These are phyloP conservation scores for Solanum raphanifolium DNA, from an alignment of 257 asterid genomes.

Conservation along the genomic window DNA sequence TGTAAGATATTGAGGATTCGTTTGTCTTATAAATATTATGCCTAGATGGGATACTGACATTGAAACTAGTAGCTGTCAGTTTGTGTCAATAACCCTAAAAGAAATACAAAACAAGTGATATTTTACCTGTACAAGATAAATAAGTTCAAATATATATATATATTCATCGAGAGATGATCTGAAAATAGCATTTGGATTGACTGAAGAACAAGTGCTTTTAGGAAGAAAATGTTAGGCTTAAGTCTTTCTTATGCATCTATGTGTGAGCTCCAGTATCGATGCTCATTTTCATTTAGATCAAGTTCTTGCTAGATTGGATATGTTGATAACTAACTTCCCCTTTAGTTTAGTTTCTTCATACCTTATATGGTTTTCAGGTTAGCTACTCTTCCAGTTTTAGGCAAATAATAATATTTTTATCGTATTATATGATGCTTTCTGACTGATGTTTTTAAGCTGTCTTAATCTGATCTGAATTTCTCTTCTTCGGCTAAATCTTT, in stretches of 20 bases:
- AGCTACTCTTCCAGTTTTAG: background rate
- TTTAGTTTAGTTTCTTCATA: background rate
- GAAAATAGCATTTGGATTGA: too few relatives aligned
- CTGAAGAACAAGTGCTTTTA: too few relatives aligned
- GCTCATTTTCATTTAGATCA: background rate
- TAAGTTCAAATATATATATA: too few relatives aligned
- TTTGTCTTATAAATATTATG: background rate
- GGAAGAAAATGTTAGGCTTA: too few relatives aligned
- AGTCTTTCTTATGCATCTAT: background rate
- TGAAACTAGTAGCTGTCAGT: background rate
- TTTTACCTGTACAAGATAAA: background rate
- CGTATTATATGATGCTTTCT: too few relatives aligned
- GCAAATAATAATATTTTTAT: too few relatives aligned
- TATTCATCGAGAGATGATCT: too few relatives aligned
- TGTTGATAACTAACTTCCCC: background rate
- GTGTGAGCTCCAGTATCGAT: background rate
- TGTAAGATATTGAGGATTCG: background rate
- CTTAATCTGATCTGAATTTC: background rate
- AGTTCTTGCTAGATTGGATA: background rate
- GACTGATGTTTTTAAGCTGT: background rate
- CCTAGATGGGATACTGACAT: background rate
- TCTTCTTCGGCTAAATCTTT: background rate
- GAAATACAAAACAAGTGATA: background rate
- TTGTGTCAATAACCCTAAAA: background rate
- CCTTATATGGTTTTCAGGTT: background rate